phyloP scores from a whole-genome alignment of 2,329 filamentous ascomycete species.

The Didymella glomerata region DNA sequence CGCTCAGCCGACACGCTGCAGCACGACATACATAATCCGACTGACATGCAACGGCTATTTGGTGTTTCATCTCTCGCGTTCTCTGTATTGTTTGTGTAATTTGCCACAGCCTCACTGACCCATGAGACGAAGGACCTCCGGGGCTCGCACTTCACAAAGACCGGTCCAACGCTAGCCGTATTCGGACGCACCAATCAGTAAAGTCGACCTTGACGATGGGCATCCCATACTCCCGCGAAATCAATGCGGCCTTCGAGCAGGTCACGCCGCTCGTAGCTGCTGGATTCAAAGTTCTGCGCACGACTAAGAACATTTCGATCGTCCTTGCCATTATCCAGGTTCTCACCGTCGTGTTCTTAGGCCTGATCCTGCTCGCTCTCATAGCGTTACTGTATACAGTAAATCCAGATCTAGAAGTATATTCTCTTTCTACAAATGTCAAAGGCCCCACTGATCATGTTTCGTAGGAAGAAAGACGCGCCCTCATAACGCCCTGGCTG shows the following conservation, averaged over 20 bases:
- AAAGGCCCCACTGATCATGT: no score
- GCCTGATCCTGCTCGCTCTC: constrained; percentile 51
- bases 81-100: neutral
- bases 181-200: neutral
- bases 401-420: constrained; percentile 58
- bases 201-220: constrained; percentile 52
- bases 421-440: neutral
- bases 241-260: constrained; percentile 62
- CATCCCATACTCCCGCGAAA: constrained; percentile 62
- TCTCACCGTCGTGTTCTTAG: constrained; percentile 55
- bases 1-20: constrained; percentile 2
- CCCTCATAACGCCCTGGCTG: constrained; percentile 56
- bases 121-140: no score
- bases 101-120: neutral
- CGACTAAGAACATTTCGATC: constrained; percentile 60
- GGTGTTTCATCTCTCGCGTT: neutral
- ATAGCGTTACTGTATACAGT: constrained; percentile 56
- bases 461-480: constrained; percentile 47
- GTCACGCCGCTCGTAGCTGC: constrained; percentile 61
- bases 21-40: constrained; percentile 9
- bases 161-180: neutral
- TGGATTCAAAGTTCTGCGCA: constrained; percentile 59
- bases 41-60: neutral
- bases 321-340: constrained; percentile 59
- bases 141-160: neutral